These are phyloP conservation scores for Astragalus membranaceus DNA, from an alignment of 306 rosid genomes.

Conservation along the genomic window DNA sequence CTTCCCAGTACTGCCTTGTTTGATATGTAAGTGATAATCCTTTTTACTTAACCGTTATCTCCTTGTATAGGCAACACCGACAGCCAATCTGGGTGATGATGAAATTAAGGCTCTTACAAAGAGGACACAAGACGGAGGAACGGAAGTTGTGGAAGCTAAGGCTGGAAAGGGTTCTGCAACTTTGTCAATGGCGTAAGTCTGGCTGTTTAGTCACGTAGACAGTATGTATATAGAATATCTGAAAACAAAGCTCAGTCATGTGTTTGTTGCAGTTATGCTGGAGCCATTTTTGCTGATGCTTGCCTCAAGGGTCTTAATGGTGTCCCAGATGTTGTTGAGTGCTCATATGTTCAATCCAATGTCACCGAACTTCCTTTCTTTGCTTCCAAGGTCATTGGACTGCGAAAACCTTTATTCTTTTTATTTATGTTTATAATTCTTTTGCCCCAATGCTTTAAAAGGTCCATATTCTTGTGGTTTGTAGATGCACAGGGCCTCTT, in stretches of 20 bases:
- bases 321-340: constrained; percentile 94
- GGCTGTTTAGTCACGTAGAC: neutral
- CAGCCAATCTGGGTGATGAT: constrained; percentile 68
- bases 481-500: too few species aligned
- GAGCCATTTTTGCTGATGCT: constrained; percentile 96
- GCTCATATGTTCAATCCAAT: constrained; percentile 83
- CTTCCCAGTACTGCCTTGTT: neutral
- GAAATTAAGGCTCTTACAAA: constrained; percentile 67
- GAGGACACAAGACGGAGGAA: constrained; percentile 98
- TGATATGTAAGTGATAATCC: constrained; percentile 3
- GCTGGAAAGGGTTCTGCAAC: constrained; percentile 99
- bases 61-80: constrained; percentile 63
- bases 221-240: neutral
- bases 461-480: neutral
- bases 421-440: neutral
- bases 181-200: constrained; percentile 96
- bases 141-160: constrained; percentile 98
- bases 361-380: constrained; percentile 94
- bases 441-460: neutral
- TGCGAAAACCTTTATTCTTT: neutral
- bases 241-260: too few species aligned
- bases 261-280: constrained; percentile 72
- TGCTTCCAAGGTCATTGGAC: constrained; percentile 78
- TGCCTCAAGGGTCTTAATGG: constrained; percentile 98
- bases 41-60: neutral